Base-by-base conservation (phyloP, 1,284 basidiomycete genomes). In the Psilocybe mexicana region DNA sequence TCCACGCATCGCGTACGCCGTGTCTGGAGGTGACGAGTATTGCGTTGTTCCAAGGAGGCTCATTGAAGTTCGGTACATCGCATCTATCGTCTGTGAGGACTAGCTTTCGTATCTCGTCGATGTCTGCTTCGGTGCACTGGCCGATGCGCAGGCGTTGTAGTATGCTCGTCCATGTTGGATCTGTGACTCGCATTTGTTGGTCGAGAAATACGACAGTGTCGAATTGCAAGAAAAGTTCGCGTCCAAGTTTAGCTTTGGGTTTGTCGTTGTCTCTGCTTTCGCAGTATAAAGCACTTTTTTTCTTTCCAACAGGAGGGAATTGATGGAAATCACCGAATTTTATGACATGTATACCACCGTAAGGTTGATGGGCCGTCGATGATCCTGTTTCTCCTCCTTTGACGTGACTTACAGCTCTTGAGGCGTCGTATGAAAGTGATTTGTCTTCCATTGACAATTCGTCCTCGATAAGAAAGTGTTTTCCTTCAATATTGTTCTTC, bases 281-380 rank as follows among this genome's bases (percentile, higher is more conserved):
- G 5, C 50, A 38, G 48, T 73, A 76, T 1, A 76, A 53, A 3
- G 71, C 65, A 8, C 35, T 61, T 1, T 3, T 28, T 2, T 43
- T 2, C 2, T 56, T 54, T 1, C 47, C 64, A 0, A 75, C 67
- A 2, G 74, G 75, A 1, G 74, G 76, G 55, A 77, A 77, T 55
- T 77, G 75, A 44, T 78, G 74, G 24, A 74, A 70, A 52, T 77
- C 74, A 0, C 76, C 74, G 3, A 64, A 61, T 0, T 77, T 23
- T 7, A 77, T 70, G 0, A 77, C 61, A 48, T 72, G 72, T 44
- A 76, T 61, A 0, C 63, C 61, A 0, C 59, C 64, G 38, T 64
- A 65, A 2, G 63, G 10, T 4, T 23, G 2, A 28, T 43, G 18
- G 38, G 42, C 8, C 25, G 18, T 7, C 2, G 38, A 0, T 42